Evolutionary conservation across 805 yeast genomes (phyloP), one percentile per base, ranked within the genome.

Genomic region (Lipomyces sp.): DNA sequence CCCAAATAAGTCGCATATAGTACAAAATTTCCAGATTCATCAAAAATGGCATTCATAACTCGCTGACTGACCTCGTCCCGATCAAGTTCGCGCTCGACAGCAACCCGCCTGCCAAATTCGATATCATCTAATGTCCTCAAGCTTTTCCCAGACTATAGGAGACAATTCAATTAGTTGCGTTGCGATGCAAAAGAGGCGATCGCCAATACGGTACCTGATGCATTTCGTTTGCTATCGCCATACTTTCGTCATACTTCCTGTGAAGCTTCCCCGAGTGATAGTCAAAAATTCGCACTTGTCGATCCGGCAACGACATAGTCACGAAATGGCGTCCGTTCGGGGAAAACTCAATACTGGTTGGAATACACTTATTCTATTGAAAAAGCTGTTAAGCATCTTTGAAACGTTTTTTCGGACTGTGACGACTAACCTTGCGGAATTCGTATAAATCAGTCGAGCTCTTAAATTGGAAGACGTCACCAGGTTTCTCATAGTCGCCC

Each of bases 371-470:
- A 53, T 32, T 5, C 59, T 51, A 18, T 15, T 11, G 34, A 3
- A 18, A 15, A 10, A 51, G 11, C 13, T 10, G 13, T 8, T 32
- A 7, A 34, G n/a, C 8, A 18, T 15, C 0, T 53, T 8, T n/a
- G 18, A 34, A 15, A 15, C 10, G 3, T 32, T 18, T 13, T 53
- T 15, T 53, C 18, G 24, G 7, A 13, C 18, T 18, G 8, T 51
- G 54, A 24, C n/a, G 30, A 13, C 54, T 32, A 51, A 51, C 54
- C 54, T 80, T 81, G 29, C 79, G 69, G 57, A 80, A 69, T 18
- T 77, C 78, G 65, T 79, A 76, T 18, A 79, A 69, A 65, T 80
- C 80, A 0, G 85, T 82, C 53, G 76, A 73, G 39, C 81, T 75
- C 67, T 82, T 82, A 67, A 73, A 69, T 48, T 75, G 74, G 72